Percentiles rank a stretch among this genome's conserved stretches.
Evolutionary conservation across 345 rosid genomes (phyloP).

Genomic region (Heritiera littoralis): DNA sequence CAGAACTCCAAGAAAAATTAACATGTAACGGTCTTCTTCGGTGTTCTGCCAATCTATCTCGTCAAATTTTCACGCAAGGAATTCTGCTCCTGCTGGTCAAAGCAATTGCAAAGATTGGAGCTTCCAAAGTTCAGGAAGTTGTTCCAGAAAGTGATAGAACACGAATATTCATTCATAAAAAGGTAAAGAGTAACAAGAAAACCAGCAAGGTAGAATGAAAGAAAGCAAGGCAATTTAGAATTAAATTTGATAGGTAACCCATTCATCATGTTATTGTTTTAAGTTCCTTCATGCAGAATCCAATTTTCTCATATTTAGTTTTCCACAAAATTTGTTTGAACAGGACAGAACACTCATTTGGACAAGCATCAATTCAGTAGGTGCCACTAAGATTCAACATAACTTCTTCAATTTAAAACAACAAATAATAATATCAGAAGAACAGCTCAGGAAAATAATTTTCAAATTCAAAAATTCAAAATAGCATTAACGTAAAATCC

Average conservation of each 20-base stretch:
- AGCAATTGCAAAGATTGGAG: slow-evolving; percentile 80
- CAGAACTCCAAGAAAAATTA: neutral
- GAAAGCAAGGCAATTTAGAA: neutral
- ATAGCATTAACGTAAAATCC: slow-evolving; percentile 16
- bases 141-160: slow-evolving; percentile 46
- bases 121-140: slow-evolving; percentile 92
- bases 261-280: neutral
- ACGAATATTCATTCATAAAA: slow-evolving; percentile 15
- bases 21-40: slow-evolving; percentile 64
- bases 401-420: neutral
- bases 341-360: neutral
- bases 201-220: neutral
- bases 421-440: neutral
- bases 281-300: neutral
- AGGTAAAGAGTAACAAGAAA: slow-evolving; percentile 10
- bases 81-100: slow-evolving; percentile 86
- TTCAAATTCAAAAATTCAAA: neutral
- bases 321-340: neutral
- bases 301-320: slow-evolving; percentile 14
- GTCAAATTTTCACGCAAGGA: slow-evolving; percentile 80
- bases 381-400: slow-evolving; percentile 1
- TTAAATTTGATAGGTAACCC: neutral
- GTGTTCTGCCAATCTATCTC: slow-evolving; percentile 63
- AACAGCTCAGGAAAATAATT: slow-evolving; percentile 1
- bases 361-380: neutral